Base-by-base conservation (phyloP, 2,329 filamentous ascomycete species). In the Pestalotiopsis sp. region DNA sequence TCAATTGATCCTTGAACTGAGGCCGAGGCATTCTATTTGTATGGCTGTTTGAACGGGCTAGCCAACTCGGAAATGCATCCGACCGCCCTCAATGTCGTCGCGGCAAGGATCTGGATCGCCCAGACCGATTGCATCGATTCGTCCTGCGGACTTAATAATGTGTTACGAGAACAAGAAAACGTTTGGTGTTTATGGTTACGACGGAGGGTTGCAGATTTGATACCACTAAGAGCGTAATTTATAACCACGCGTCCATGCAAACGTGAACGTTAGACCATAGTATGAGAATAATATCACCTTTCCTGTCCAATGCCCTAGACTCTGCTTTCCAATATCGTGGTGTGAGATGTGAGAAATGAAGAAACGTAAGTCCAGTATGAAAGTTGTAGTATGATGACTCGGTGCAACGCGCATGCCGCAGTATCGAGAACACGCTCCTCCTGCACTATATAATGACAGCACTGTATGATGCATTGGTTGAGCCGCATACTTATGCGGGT, bases 181-280 rank as follows among this genome's bases (percentile, higher is more conserved):
- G 23, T 59, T 59, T 59, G 57, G 25, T 59, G 57, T 59, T 59
- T 27, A 59, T 59, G 57, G 57, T 59, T 36, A 59, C 57, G 23
- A 59, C 11, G 27, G 57, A 59, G 27, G 57, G 6, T 14, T 27
- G 23, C 12, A 52, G 57, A 36, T 36, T 59, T 59, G 57, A 59
- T 59, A 59, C 57, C 57, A 59, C 57, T 27, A 58, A 52, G 45
- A 52, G 45, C 45, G 11, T 52, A 52, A 52, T 49, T 49, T 59
- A 23, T 17, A 25, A 20, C 23, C 11, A n/a, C 14, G 14, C 57
- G 23, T 59, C 36, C 7, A 52, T 59, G 57, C 57, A 11, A 59
- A 27, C 3, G 14, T 59, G 27, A 6, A 27, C 13, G 9, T 52
- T 59, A 27, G 12, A 36, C 57, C 25, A 27, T 36, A n/a, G n/a